These are phyloP conservation scores for Trichocladium uniseriatum DNA, from an alignment of 495 filamentous ascomycete genomes.

Conservation along the genomic window DNA sequence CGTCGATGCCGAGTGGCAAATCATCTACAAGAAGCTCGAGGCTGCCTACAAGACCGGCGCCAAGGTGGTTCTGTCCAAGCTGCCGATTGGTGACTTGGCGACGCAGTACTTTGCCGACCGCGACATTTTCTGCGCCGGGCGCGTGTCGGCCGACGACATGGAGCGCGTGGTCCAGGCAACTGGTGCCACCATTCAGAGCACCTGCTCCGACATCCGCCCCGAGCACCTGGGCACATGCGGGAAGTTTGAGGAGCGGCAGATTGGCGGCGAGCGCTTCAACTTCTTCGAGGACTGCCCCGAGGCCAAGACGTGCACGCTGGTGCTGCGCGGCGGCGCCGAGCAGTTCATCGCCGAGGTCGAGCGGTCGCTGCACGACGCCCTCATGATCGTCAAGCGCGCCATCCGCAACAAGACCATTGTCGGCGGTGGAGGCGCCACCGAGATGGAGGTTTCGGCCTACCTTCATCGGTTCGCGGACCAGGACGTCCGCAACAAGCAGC, in stretches of 20 bases:
- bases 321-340: conserved; percentile 91
- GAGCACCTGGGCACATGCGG: conserved; percentile 89
- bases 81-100: conserved; percentile 94
- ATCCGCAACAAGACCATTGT: conserved; percentile 91
- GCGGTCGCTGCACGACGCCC: conserved; percentile 91
- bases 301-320: conserved; percentile 93
- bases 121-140: conserved; percentile 96
- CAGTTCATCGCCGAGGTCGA: conserved; percentile 99
- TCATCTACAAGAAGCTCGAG: conserved; percentile 98
- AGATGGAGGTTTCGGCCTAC: conserved; percentile 95
- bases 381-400: conserved; percentile 98
- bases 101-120: conserved; percentile 98
- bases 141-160: conserved; percentile 87
- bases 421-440: conserved; percentile 85
- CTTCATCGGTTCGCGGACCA: conserved; percentile 86
- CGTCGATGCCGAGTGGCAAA: conserved; percentile 98
- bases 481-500: conserved; percentile 89
- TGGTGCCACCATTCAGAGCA: conserved; percentile 85
- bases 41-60: conserved; percentile 85
- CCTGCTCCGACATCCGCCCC: conserved; percentile 87
- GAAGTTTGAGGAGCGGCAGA: conserved; percentile 88
- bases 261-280: conserved; percentile 95
- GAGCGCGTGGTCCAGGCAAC: conserved; percentile 94
- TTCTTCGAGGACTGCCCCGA: conserved; percentile 92
- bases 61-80: conserved; percentile 92